Evolutionary conservation across 306 rosid species (phyloP).

Genomic region (Trichosanthes cucumerina): DNA sequence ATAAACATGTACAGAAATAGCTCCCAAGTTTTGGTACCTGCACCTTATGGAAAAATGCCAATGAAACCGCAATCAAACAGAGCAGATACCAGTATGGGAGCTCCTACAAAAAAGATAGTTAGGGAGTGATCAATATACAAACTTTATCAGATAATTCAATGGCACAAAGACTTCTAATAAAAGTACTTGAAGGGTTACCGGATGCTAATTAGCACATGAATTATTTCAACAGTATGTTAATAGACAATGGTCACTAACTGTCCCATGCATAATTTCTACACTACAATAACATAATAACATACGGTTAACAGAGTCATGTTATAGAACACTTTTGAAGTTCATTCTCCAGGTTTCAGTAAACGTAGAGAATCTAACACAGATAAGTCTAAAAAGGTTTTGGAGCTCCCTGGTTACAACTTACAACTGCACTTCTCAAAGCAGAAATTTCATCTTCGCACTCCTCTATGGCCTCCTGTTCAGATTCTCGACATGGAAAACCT

Average conservation of each 20-base stretch:
- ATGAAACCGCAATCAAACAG: background rate
- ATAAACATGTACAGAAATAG: background rate
- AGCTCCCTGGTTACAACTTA: background rate
- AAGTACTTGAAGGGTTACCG: background rate
- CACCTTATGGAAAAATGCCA: background rate
- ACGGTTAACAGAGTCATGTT: background rate
- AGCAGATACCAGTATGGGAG: background rate
- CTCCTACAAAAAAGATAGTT: background rate
- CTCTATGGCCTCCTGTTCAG: background rate
- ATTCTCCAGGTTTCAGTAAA: background rate
- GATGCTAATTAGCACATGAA: background rate
- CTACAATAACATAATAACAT: background rate
- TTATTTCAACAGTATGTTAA: background rate
- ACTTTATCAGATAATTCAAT: background rate
- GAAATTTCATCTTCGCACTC: background rate
- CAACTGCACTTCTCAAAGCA: background rate
- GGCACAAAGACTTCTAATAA: background rate
- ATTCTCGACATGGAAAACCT: background rate
- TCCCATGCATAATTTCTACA: background rate
- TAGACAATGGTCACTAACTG: background rate
- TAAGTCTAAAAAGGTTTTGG: background rate
- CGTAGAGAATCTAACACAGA: background rate
- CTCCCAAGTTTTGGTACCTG: too few relatives aligned
- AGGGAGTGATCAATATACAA: background rate
- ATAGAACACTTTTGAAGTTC: background rate